Evolutionary conservation across 1,284 basidiomycete species (phyloP).

Genomic region (Leccinum pachyderme): DNA sequence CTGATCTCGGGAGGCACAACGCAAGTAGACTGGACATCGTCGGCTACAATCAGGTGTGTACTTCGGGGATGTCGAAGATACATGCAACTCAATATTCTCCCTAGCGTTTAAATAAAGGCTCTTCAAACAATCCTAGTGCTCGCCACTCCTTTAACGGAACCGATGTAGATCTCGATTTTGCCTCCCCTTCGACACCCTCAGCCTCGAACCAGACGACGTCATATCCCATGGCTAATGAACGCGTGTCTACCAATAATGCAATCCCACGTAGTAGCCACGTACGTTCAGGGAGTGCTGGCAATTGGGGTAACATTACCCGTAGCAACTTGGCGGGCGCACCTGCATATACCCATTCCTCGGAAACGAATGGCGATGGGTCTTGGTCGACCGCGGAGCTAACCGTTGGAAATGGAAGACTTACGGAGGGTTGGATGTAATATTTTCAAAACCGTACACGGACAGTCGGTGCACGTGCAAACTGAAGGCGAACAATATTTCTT

Average conservation of each 20-base stretch:
- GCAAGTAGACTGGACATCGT: conserved; percentile 67
- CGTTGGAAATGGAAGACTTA: conserved; percentile 52
- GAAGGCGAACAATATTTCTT: conserved; percentile 24
- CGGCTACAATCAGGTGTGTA: conserved; percentile 62
- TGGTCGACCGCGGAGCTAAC: conserved; percentile 67
- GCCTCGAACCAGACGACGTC: conserved; percentile 39
- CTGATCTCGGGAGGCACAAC: conserved; percentile 74
- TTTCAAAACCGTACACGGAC: conserved; percentile 7
- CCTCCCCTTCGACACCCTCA: conserved; percentile 46
- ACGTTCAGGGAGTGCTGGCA: conserved; percentile 73
- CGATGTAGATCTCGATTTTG: conserved; percentile 59
- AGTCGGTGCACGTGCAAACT: conserved; percentile 4
- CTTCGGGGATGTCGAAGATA: conserved; percentile 6
- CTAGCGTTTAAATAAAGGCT: conserved; percentile 51
- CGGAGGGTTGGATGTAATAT: conserved; percentile 50
- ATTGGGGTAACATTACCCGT: conserved; percentile 65
- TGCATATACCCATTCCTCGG: conserved; percentile 54
- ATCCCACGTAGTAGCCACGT: conserved; percentile 60
- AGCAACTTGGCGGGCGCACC: conserved; percentile 47
- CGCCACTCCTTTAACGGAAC: conserved; percentile 73
- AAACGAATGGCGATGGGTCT: conserved; percentile 57
- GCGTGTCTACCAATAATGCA: conserved; percentile 25
- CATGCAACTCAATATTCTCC: conserved; percentile 13
- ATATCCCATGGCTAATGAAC: conserved; percentile 45
- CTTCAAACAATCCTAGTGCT: conserved; percentile 50